Percentiles rank a stretch among this genome's conserved stretches.
Evolutionary conservation across 805 yeast species (phyloP).

Genomic region (Clavispora fructus): DNA sequence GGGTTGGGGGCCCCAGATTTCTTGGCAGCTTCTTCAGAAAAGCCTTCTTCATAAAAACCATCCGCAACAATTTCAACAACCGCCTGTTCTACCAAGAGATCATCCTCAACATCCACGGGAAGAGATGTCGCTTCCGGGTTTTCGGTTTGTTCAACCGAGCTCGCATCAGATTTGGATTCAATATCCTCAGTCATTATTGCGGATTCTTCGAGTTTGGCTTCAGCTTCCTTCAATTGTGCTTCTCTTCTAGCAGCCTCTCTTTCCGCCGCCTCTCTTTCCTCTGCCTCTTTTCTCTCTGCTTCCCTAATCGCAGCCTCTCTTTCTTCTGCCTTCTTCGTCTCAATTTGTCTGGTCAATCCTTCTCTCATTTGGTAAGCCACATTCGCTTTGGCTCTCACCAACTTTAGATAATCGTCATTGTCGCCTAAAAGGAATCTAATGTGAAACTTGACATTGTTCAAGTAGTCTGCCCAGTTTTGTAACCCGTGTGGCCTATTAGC

Average conservation of each 20-base stretch:
- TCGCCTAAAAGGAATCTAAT: slow-evolving; percentile 51
- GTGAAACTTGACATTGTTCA: slow-evolving; percentile 39
- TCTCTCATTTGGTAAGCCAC: slow-evolving; percentile 39
- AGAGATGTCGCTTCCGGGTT: too few species aligned
- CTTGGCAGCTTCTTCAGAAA: background rate
- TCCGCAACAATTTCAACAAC: too few species aligned
- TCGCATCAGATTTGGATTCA: too few species aligned
- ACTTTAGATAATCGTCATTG: slow-evolving; percentile 40
- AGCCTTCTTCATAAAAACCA: background rate
- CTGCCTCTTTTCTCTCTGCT: slow-evolving; percentile 1
- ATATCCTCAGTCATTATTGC: too few species aligned
- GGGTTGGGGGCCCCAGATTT: background rate
- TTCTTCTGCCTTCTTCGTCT: background rate
- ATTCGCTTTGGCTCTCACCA: slow-evolving; percentile 40
- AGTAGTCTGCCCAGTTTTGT: slow-evolving; percentile 26
- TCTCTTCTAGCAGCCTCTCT: background rate
- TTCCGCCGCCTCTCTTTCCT: background rate
- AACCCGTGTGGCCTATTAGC: slow-evolving; percentile 33
- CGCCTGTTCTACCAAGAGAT: too few species aligned
- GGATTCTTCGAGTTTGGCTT: background rate
- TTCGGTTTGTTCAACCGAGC: too few species aligned
- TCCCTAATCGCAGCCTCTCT: slow-evolving; percentile 2
- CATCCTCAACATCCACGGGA: too few species aligned
- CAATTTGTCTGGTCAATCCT: slow-evolving; percentile 7
- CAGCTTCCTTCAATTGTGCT: slow-evolving; percentile 4